Evolutionary conservation across 1,284 basidiomycete genomes (phyloP).

Genomic region (Ustilago esculenta): DNA sequence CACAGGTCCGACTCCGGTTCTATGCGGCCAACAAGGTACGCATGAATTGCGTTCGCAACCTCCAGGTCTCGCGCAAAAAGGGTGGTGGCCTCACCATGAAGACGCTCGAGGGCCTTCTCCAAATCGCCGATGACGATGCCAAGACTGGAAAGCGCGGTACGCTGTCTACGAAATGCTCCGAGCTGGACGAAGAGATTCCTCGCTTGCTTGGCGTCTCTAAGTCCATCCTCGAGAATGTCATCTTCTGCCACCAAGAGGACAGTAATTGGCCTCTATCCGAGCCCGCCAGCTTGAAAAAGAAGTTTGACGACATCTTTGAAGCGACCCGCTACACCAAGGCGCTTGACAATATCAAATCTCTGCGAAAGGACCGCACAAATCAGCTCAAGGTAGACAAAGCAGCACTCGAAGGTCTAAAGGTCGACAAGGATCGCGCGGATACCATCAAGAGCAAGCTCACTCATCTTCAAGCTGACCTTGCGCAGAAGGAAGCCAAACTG

Average conservation of each 20-base stretch:
- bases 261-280: slow-evolving; percentile 98
- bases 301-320: slow-evolving; percentile 99
- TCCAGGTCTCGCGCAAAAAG: slow-evolving; percentile 88
- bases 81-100: slow-evolving; percentile 85
- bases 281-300: slow-evolving; percentile 90
- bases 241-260: slow-evolving; percentile 99
- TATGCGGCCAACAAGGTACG: slow-evolving; percentile 77
- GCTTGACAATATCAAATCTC: slow-evolving; percentile 85
- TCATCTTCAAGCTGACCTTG: slow-evolving; percentile 45
- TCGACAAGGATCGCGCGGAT: slow-evolving; percentile 87
- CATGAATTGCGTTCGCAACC: slow-evolving; percentile 91
- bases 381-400: slow-evolving; percentile 95
- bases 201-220: slow-evolving; percentile 87
- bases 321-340: slow-evolving; percentile 90
- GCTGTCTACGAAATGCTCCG: slow-evolving; percentile 68
- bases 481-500: slow-evolving; percentile 52
- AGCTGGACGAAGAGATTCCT: slow-evolving; percentile 94
- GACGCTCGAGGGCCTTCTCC: slow-evolving; percentile 91
- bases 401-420: slow-evolving; percentile 79
- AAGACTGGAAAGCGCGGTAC: slow-evolving; percentile 69
- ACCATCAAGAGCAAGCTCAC: slow-evolving; percentile 67
- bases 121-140: slow-evolving; percentile 76
- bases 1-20: slow-evolving; percentile 94
- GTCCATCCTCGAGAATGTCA: slow-evolving; percentile 96
- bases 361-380: slow-evolving; percentile 81